Evolutionary conservation across 106 monocot species (phyloP), one percentile per base, ranked within the genome.

Genomic region (Dioscorea zingiberensis): DNA sequence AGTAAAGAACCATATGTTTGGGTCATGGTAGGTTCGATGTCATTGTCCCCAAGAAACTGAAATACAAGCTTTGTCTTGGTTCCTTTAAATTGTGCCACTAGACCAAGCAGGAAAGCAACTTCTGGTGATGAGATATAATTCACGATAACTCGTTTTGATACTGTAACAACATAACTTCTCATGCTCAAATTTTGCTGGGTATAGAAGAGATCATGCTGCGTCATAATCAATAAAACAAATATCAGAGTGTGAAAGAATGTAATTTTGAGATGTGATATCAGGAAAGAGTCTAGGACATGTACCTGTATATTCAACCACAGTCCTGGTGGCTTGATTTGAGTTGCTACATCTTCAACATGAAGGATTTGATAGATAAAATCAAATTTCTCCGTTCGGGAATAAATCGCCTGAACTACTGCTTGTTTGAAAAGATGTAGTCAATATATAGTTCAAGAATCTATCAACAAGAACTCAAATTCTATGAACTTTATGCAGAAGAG

Each of bases 101-200:
- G 55, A 47, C 74, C 64, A 17, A 27, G 73, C 16, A 94, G 90
- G 44, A 90, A 84, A 54, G 24, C 45, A 7, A 94, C 77, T 76
- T 94, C 94, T 22, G 81, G 77, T 7, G 95, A 97, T 47, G 95
- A 97, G 22, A 97, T 60, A 62, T 88, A 92, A 63, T 74, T 69
- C 44, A 91, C 64, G 48, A 14, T n/a, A n/a, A n/a, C n/a, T n/a
- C n/a, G n/a, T n/a, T n/a, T n/a, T n/a, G n/a, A n/a, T n/a, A n/a
- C n/a, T n/a, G n/a, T n/a, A n/a, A n/a, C n/a, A n/a, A n/a, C n/a
- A n/a, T n/a, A n/a, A n/a, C n/a, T n/a, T n/a, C n/a, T n/a, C n/a
- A n/a, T n/a, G n/a, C n/a, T n/a, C n/a, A n/a, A n/a, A n/a, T n/a
- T n/a, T n/a, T n/a, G n/a, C n/a, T n/a, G n/a, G n/a, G n/a, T n/a